Evolutionary conservation across 345 rosid genomes (phyloP).

Genomic region (Eucalyptus cloeziana): DNA sequence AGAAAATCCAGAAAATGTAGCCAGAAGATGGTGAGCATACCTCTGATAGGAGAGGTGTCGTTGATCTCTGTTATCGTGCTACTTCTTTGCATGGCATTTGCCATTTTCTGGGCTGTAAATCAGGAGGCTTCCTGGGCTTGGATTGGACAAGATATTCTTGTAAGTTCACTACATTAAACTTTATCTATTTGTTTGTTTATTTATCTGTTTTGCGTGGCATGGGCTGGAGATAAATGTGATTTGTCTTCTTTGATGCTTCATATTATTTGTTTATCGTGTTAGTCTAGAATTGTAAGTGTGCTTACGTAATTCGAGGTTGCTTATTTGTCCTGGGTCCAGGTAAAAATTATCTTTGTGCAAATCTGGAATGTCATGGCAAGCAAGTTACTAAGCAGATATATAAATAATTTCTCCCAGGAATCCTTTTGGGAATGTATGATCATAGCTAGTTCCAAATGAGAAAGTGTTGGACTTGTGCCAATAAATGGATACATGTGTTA

Average conservation of each 20-base stretch:
- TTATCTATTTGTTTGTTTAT: neutral
- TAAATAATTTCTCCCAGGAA: neutral
- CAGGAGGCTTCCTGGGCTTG: constrained; percentile 71
- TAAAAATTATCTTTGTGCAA: neutral
- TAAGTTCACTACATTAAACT: constrained; percentile 22
- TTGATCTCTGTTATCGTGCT: constrained; percentile 49
- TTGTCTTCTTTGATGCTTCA: neutral
- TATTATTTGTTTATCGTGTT: neutral
- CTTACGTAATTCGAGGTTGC: neutral
- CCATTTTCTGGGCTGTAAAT: constrained; percentile 60
- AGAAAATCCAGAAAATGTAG: constrained; percentile 48
- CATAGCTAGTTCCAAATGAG: neutral
- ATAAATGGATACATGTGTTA: neutral
- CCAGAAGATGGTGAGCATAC: constrained; percentile 42
- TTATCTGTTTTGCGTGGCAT: neutral
- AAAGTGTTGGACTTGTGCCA: neutral
- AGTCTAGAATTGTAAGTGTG: neutral
- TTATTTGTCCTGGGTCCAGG: neutral
- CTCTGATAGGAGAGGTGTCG: constrained; percentile 62
- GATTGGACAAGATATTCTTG: constrained; percentile 96
- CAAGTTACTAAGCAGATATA: neutral
- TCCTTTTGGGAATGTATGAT: neutral
- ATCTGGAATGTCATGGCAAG: neutral
- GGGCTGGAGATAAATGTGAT: neutral
- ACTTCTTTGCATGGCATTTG: constrained; percentile 45